Evolutionary conservation across 805 yeast species (phyloP), one percentile per base, ranked within the genome.

Genomic region (Saturnispora gosingensis): DNA sequence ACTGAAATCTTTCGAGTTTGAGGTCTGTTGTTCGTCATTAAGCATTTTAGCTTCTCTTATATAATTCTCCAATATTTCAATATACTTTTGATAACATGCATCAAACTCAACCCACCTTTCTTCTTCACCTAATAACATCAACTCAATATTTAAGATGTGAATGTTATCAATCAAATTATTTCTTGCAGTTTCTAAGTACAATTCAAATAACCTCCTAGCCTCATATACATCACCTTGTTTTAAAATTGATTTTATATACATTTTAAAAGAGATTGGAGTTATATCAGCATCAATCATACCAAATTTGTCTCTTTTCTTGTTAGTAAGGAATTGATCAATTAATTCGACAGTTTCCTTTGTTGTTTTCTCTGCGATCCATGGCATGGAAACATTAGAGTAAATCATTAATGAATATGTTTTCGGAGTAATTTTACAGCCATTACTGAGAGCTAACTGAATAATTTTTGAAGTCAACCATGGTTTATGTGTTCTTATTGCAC

Each of bases 71-170:
- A 64, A 45, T 11, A 64, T 38, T 13, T 50, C 46, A 10, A 60
- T 15, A 45, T 56, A 66, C 40, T 67, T 55, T 27, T 52, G 52
- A 50, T 62, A 65, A 42, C 63, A 58, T 22, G 58, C 58, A 30
- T 61, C 63, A 53, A 66, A 65, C 42, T 65, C 69, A 46, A 56
- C 54, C 69, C 69, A 66, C 18, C 69, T 59, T 27, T 53, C 50
- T 49, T 66, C 69, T 45, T 60, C 62, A 13, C 67, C 69, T 22
- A 66, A 52, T 35, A 66, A 42, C 55, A 62, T 49, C 39, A 66
- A 50, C 49, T 66, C 69, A 18, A 53, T 50, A 34, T 58, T 54
- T 30, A 66, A 56, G 39, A 66, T 56, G 46, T 62, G 63, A 6
- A 64, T 39, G 56, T 65, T 57, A 42, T 65, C 64, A 22, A 61